Base-by-base conservation (phyloP, 192 early-diverging fungal species). In the Linnemannia elongata region DNA sequence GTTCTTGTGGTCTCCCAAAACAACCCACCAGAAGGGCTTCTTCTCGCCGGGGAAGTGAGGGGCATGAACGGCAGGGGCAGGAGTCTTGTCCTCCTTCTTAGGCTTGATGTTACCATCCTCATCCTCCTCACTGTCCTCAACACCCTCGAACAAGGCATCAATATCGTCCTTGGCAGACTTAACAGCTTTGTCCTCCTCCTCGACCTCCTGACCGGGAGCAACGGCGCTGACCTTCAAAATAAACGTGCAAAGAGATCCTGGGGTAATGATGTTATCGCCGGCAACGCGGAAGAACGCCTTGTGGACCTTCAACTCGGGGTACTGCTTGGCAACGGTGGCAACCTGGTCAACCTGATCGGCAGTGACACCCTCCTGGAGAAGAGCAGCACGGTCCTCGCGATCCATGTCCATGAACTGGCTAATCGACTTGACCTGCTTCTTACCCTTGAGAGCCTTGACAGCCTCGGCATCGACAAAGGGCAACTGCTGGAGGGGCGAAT, bases 1-100 rank as follows among this genome's bases (percentile, higher is more conserved):
- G 54, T 94, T 93, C 87, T 95, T 94, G 83, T 92, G 93, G 82
- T 97, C 95, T 35, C 96, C 97, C 88, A 99, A 91, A 70, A 96
- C 92, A 42, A 99, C 91, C 96, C 96, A 98, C 97, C 97, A 99
- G 88, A 89, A 93, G 55, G 97, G 93, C 73, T 93, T 94, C 90
- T 96, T 96, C 81, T 93, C 92, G 27, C 79, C 87, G 54, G 95
- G 92, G 86, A 92, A 96, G 72, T 93, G 93, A 12, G 96, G 96
- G 12, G 93, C 90, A 79, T 96, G 95, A 4, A 91, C 93, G 27
- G 81, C 55, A 13, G 87, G 89, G 24, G 87, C 83, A 52, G 82
- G 27, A 4, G 76, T 42, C 69, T 90, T 83, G 72, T 60, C 47
- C 33, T 83, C 81, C 75, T 89, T 85, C 75, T 68, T 85, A 44